Base-by-base conservation (phyloP, 495 filamentous ascomycete genomes). In the Podospora pseudocomata region DNA sequence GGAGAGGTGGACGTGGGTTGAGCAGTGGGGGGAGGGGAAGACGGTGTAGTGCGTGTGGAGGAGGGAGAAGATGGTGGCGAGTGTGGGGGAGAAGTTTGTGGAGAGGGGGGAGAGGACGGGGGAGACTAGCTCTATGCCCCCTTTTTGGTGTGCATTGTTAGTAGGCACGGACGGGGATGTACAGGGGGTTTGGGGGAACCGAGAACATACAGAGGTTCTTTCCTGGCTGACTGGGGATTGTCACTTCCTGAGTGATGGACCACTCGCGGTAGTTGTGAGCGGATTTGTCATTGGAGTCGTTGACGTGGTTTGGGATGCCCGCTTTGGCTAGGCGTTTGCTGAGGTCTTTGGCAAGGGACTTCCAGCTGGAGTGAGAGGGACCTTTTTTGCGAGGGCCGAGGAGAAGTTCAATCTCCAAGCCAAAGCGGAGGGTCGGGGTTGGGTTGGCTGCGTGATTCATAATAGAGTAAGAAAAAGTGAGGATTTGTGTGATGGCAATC, bases 1-100 rank as follows among this genome's bases (percentile, higher is more conserved):
- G 30, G 70, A 73, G 68, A 77, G 59, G 74, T 77, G 75, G 54
- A 77, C 65, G 67, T 77, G 75, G 13, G 75, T 73, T 20, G 72
- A 72, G 65, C 68, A 72, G 44, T 70, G 64, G 5, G 72, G 44
- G 16, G 72, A 72, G 1, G 64, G 58, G 53, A 39, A 18, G 20
- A 74, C 3, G 55, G 13, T 53, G 70, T 68, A 71, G 26, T 19
- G 49, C 5, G 55, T 15, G 64, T 57, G 23, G 16, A 77, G 49
- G 56, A 55, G 27, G 65, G n/a, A 26, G 74, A 77, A 77, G 67
- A 77, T 70, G 67, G 64, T 68, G 32, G 26, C 6, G 19, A 77
- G 67, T 60, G 69, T 61, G 54, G 68, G 5, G 53, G 71, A 66
- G 72, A 70, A 69, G 69, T 68, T 67, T 53, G 65, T 20, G 55